These are phyloP conservation scores for Neurospora sp. DNA, from an alignment of 495 filamentous ascomycete species.

Conservation along the genomic window DNA sequence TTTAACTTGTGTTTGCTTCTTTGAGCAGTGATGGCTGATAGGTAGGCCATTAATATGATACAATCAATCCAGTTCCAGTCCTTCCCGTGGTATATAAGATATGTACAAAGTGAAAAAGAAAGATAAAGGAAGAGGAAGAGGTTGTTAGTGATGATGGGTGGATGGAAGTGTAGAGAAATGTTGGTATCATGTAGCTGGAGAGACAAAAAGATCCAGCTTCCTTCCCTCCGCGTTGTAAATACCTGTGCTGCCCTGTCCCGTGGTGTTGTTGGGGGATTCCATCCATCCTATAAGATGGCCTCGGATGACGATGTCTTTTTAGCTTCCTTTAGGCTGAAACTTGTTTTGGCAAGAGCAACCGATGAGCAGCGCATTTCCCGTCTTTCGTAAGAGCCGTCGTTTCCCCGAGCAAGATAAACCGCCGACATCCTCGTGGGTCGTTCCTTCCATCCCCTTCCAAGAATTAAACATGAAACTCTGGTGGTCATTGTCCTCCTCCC, in stretches of 20 bases:
- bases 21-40: neutral
- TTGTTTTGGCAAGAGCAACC: neutral
- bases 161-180: neutral
- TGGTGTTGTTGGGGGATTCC: neutral
- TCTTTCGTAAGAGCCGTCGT: neutral
- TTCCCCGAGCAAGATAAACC: neutral
- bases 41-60: neutral
- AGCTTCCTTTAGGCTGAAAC: too few species aligned
- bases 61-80: neutral
- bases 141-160: neutral
- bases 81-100: neutral
- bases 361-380: neutral
- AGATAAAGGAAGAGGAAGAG: neutral
- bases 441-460: neutral
- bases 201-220: neutral
- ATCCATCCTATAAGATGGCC: neutral
- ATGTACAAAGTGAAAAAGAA: neutral
- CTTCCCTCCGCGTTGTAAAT: neutral
- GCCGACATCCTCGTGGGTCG: neutral
- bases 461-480: neutral
- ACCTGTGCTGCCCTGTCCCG: neutral
- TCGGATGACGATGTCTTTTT: neutral
- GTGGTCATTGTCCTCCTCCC: neutral
- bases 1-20: neutral
- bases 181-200: neutral